Evolutionary conservation across 2,329 filamentous ascomycete species (phyloP), one percentile per base, ranked within the genome.

Genomic region (Xylariaceae sp.): DNA sequence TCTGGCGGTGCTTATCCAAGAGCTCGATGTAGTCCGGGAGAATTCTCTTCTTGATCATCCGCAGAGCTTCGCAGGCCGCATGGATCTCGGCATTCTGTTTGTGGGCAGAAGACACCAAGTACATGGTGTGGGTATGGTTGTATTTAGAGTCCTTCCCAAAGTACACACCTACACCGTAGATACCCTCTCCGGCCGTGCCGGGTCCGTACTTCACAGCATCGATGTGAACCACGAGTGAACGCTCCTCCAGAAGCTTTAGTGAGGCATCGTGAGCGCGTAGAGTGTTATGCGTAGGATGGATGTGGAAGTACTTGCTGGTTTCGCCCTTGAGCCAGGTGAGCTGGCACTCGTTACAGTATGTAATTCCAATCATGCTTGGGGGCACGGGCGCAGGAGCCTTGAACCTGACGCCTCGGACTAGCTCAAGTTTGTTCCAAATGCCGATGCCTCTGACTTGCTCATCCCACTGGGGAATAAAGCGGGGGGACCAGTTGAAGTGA

Each of bases 61-160:
- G 3, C 26, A 55, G 12, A 16, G 45, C 51, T n/a, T 40, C 40
- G 14, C 41, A 19, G 14, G 23, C 47, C 2, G 52, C 52, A 29
- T 50, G 42, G 19, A 45, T 12, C 41, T 50, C 42, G 23, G 47
- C 52, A 12, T 20, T 40, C 3, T 43, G 46, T 12, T 23, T 42
- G 12, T 29, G 50, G 3, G 44, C 20, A 20, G 20, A 40, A 18
- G 20, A 20, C 5, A 41, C 20, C 5, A 48, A 20, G 20, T 44
- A 48, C 14, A 54, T 41, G 40, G 20, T 20, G 21, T 56, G 26
- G 16, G 18, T 40, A 2, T 42, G 20, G 29, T 57, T 57, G 46
- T 57, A 53, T 23, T 53, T 57, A 18, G 54, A 57, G n/a, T 32
- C 45, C n/a, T 47, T 18, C 40, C 54, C 54, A 18, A 52, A 57